Percentiles rank a stretch among this genome's conserved stretches.
Evolutionary conservation across 371 early-diverging fungal species (phyloP).

Genomic region (Batkoa obscura): DNA sequence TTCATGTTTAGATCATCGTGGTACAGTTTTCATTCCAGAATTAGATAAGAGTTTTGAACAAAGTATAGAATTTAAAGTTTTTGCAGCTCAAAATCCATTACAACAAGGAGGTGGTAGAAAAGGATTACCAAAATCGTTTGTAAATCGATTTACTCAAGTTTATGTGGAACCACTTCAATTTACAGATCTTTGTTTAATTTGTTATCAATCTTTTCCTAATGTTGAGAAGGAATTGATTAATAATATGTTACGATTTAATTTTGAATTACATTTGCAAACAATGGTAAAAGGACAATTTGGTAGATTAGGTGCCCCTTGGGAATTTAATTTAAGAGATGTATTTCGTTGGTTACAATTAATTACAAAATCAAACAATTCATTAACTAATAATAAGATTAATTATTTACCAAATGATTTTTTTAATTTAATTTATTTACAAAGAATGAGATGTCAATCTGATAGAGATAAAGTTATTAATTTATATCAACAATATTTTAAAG

Average conservation of each 20-base stretch:
- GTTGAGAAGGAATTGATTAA: slow-evolving; percentile 22
- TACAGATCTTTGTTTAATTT: slow-evolving; percentile 53
- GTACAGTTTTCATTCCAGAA: slow-evolving; percentile 59
- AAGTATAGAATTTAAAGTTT: slow-evolving; percentile 85
- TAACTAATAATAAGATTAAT: slow-evolving; percentile 7
- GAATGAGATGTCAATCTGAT: slow-evolving; percentile 73
- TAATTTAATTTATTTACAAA: slow-evolving; percentile 63
- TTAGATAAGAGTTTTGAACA: slow-evolving; percentile 85
- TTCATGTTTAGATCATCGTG: slow-evolving; percentile 67
- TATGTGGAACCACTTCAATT: slow-evolving; percentile 85
- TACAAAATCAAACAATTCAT: slow-evolving; percentile 17
- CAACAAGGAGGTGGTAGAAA: slow-evolving; percentile 98
- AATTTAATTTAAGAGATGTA: slow-evolving; percentile 93
- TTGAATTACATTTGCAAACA: slow-evolving; percentile 61
- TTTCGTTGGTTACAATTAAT: slow-evolving; percentile 83
- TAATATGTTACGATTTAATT: slow-evolving; percentile 77
- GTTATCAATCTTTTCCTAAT: slow-evolving; percentile 41
- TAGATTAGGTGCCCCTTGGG: slow-evolving; percentile 85
- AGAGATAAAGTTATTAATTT: slow-evolving; percentile 40
- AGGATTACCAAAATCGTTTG: slow-evolving; percentile 81
- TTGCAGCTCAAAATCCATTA: slow-evolving; percentile 99
- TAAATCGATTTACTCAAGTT: slow-evolving; percentile 87
- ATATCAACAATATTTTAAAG: slow-evolving; percentile 41
- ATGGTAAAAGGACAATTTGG: slow-evolving; percentile 67
- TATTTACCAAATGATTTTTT: slow-evolving; percentile 50